Conservation (phyloP, 2,329 filamentous ascomycete species). For the Beauveria sp. region DNA sequence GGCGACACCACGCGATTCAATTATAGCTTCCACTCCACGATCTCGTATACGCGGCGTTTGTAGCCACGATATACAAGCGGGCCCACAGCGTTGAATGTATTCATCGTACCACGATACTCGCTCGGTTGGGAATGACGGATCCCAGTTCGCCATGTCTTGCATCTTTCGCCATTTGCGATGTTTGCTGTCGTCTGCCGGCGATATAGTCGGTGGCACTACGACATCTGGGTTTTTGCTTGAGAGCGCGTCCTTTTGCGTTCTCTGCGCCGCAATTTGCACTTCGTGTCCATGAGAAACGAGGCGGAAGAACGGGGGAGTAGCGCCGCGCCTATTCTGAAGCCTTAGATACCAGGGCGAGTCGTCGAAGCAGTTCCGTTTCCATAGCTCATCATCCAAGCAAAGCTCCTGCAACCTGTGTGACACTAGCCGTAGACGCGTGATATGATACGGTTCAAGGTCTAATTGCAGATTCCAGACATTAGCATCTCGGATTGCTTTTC, state of each 20-base stretch:
- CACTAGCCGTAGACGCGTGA: slow-evolving; percentile 61
- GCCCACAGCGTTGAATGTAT: slow-evolving; percentile 74
- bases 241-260: neutral
- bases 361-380: slow-evolving; percentile 68
- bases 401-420: slow-evolving; percentile 58
- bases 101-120: slow-evolving; percentile 79
- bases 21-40: slow-evolving; percentile 34
- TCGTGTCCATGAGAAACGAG: neutral
- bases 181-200: slow-evolving; percentile 20
- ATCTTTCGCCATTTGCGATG: slow-evolving; percentile 17
- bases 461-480: neutral
- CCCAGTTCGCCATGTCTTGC: slow-evolving; percentile 71
- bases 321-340: slow-evolving; percentile 31
- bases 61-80: slow-evolving; percentile 70
- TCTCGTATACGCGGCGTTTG: slow-evolving; percentile 47
- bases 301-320: neutral
- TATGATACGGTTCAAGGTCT: slow-evolving; percentile 29
- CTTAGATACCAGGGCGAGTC: slow-evolving; percentile 57
- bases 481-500: neutral
- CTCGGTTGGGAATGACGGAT: slow-evolving; percentile 67
- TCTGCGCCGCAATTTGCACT: slow-evolving; percentile 1
- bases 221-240: slow-evolving; percentile 15
- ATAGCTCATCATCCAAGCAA: slow-evolving; percentile 66
- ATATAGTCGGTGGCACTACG: slow-evolving; percentile 28
- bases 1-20: slow-evolving; percentile 68